phyloP scores from a whole-genome alignment of 2,329 filamentous ascomycete species.

The Scytalidium lignicola region DNA sequence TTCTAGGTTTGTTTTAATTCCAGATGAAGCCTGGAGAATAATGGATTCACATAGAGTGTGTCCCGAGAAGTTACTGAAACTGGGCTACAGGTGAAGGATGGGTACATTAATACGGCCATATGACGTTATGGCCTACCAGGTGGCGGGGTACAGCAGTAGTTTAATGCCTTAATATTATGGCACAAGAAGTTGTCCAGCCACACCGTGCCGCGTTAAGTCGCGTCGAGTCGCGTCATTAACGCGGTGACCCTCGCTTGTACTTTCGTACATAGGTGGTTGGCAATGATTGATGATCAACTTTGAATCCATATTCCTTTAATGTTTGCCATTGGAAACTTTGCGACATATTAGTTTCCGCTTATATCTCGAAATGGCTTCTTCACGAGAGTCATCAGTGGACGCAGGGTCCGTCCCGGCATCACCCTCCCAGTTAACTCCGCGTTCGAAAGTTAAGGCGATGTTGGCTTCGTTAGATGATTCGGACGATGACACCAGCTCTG shows the following conservation, averaged over 20 bases:
- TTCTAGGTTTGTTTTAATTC: too few relatives aligned
- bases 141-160: too few relatives aligned
- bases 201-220: not conserved
- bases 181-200: too few relatives aligned
- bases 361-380: constrained; percentile 40
- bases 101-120: too few relatives aligned
- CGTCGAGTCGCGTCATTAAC: not conserved
- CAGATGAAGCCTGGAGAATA: too few relatives aligned
- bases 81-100: too few relatives aligned
- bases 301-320: not conserved
- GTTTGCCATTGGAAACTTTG: not conserved
- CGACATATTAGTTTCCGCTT: not conserved
- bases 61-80: too few relatives aligned
- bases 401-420: constrained; percentile 39
- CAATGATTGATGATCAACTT: not conserved
- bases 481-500: constrained; percentile 26
- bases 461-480: constrained; percentile 47
- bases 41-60: too few relatives aligned
- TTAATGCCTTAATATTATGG: too few relatives aligned
- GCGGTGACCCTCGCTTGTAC: not conserved
- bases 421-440: constrained; percentile 39
- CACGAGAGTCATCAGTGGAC: constrained; percentile 41
- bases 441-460: constrained; percentile 50
- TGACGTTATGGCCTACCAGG: too few relatives aligned
- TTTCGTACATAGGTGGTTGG: not conserved